Percentiles rank a stretch among this genome's conserved stretches.
Conservation (phyloP, 1,284 basidiomycete genomes). For the Anthracocystis setariae region DNA sequence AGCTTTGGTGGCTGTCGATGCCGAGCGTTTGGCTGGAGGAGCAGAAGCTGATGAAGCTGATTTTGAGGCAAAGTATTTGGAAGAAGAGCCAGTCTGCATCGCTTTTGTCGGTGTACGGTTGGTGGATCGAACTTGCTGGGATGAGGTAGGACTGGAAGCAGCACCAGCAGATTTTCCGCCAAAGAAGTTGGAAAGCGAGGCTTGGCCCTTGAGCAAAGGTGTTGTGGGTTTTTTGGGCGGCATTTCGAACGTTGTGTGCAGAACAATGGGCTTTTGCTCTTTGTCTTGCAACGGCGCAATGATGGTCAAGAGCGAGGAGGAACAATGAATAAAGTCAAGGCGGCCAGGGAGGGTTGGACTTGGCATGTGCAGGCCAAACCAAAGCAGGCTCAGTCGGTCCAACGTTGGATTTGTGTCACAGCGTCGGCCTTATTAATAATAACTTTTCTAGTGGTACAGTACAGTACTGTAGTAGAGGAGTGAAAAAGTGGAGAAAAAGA, state of each 20-base stretch:
- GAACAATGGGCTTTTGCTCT: no score
- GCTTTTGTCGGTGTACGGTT: slow-evolving; percentile 16
- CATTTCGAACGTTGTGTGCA: slow-evolving; percentile 8
- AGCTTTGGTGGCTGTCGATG: slow-evolving; percentile 29
- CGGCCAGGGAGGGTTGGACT: no score
- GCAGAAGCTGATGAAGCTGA: not conserved
- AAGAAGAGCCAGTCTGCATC: slow-evolving; percentile 7
- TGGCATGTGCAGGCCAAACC: no score
- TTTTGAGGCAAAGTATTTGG: slow-evolving; percentile 37
- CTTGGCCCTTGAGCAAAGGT: slow-evolving; percentile 47
- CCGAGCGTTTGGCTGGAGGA: slow-evolving; percentile 10
- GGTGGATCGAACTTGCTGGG: slow-evolving; percentile 17
- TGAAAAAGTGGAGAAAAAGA: no score
- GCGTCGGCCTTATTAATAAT: no score
- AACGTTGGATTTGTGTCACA: no score
- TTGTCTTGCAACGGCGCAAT: not conserved
- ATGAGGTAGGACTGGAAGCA: slow-evolving; percentile 31
- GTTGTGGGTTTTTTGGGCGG: slow-evolving; percentile 38
- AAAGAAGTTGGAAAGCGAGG: slow-evolving; percentile 53
- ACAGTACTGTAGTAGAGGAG: no score
- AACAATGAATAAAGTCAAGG: no score
- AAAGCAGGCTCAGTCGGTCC: no score
- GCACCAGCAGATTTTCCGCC: slow-evolving; percentile 18
- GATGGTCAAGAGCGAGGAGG: not conserved
- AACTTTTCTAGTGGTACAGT: no score